Base-by-base conservation (phyloP, 306 rosid species). In the Myrica gale region DNA sequence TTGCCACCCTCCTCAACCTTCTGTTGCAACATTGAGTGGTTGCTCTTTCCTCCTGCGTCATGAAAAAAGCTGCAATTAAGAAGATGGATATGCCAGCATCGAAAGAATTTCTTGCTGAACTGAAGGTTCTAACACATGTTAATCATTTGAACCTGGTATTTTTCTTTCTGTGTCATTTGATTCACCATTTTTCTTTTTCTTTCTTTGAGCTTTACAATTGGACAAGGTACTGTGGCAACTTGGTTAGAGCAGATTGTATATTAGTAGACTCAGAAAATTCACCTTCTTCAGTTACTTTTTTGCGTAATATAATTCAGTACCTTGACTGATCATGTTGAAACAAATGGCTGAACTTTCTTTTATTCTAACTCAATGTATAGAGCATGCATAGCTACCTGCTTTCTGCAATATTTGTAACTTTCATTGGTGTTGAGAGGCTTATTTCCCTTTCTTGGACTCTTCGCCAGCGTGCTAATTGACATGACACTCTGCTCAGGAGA, bases 61-160 rank as follows among this genome's bases (percentile, higher is more conserved):
- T 78, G 52, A 76, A 91, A 94, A 84, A 85, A 86, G 91, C 87
- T 20, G 97, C 97, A 37, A 88, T 89, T 45, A 91, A 91, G 81
- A 91, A 80, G 82, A 91, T 91, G 97, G 97, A 89, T 68, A 89
- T 88, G 92, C 94, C 86, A 74, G 94, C 94, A 69, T 84, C 97
- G 68, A 85, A 91, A 73, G 94, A 89, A 55, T 89, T 91, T 74
- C 86, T 86, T 51, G 87, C 91, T 16, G 97, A 91, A 68, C 83
- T 91, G 46, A 83, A 86, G 82, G 90, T 91, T 80, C 80, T 91
- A 12, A 91, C 94, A 47, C 94, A 88, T 37, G 91, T 91, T 78
- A 92, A 91, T 83, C 97, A 91, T 82, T 83, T 91, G 82, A 91
- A 91, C 80, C 74, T 91, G 97, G 97, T 91, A 89, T 56, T 77